A percentile compares a stretch with the other conserved stretches of the same genome.
phyloP scores from a whole-genome alignment of 768 basidiomycete species.

The Podaxis pistillaris region DNA sequence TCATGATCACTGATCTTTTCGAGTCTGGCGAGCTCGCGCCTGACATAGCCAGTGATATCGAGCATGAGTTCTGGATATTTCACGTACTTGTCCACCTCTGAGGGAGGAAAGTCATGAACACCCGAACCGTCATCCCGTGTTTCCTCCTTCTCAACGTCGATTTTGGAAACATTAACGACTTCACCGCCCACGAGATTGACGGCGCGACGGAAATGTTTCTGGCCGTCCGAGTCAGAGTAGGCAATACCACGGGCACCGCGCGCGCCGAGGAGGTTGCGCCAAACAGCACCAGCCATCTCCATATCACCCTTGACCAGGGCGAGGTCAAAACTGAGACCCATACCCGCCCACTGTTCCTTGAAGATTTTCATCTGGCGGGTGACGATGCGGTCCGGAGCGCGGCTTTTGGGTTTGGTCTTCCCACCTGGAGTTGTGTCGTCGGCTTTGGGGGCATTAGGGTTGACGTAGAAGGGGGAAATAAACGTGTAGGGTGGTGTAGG shows the following conservation, averaged over 20 bases:
- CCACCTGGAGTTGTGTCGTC: slow-evolving; percentile 13
- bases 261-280: slow-evolving; percentile 89
- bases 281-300: slow-evolving; percentile 83
- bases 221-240: slow-evolving; percentile 29
- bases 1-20: slow-evolving; percentile 49
- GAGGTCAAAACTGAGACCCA: slow-evolving; percentile 77
- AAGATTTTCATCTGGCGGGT: slow-evolving; percentile 88
- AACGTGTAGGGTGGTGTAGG: slow-evolving; percentile 46
- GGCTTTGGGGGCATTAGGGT: slow-evolving; percentile 36
- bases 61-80: slow-evolving; percentile 76
- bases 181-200: slow-evolving; percentile 72
- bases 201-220: slow-evolving; percentile 49
- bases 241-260: slow-evolving; percentile 75
- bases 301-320: slow-evolving; percentile 73
- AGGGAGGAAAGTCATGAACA: slow-evolving; percentile 64
- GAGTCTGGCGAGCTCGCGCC: slow-evolving; percentile 70
- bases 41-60: slow-evolving; percentile 62
- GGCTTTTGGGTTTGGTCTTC: slow-evolving; percentile 21
- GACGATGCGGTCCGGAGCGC: slow-evolving; percentile 77
- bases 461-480: slow-evolving; percentile 42
- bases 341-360: slow-evolving; percentile 88
- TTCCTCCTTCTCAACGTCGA: slow-evolving; percentile 60
- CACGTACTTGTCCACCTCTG: slow-evolving; percentile 66
- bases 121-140: slow-evolving; percentile 64
- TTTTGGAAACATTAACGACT: slow-evolving; percentile 56